Evolutionary conservation across 1,139 yeast genomes (phyloP), one percentile per base, ranked within the genome.

Genomic region (Hyphopichia buzzinii): DNA sequence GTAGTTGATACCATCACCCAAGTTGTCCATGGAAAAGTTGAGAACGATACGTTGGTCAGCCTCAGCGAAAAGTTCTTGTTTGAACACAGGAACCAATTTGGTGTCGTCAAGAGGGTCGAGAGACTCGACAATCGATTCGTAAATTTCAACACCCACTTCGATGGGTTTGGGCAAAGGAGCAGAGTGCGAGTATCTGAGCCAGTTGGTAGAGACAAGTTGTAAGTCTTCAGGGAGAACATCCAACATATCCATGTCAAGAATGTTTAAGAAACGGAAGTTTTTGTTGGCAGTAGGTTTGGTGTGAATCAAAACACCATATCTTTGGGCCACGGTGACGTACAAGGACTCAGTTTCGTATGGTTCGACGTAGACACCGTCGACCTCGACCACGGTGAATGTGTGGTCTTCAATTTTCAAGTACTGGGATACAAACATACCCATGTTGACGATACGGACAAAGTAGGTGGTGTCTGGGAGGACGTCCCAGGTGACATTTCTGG

Each of bases 381-480:
- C 79, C 54, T 89, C 97, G 38, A 90, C 85, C 36, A 90, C 81
- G 4, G 83, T 77, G 59, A 90, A 72, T 24, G 74, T 77, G 61
- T 90, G 96, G 58, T 80, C 95, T 62, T 90, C 96, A 55, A 90
- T 75, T 67, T 79, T 84, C 55, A 90, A 64, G 62, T 81, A 86
- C 61, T 88, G 96, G 13, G 96, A 84, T 4, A 84, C 84, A 55
- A 90, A 88, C 34, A 95, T 88, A 48, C 96, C 97, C 47, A 79
- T 72, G 61, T 90, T 90, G 52, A 81, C 77, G 41, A 90, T 62
- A 57, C 95, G 79, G 46, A 90, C 48, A 50, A 85, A 67, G 58
- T 90, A 90, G 8, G 96, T 89, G 28, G 79, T 86, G 58, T 80
- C 77, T 4, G 96, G 94, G 61, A 81, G 54, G 31, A 90, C 94